phyloP scores from a whole-genome alignment of 345 rosid species.

The Excoecaria agallocha region DNA sequence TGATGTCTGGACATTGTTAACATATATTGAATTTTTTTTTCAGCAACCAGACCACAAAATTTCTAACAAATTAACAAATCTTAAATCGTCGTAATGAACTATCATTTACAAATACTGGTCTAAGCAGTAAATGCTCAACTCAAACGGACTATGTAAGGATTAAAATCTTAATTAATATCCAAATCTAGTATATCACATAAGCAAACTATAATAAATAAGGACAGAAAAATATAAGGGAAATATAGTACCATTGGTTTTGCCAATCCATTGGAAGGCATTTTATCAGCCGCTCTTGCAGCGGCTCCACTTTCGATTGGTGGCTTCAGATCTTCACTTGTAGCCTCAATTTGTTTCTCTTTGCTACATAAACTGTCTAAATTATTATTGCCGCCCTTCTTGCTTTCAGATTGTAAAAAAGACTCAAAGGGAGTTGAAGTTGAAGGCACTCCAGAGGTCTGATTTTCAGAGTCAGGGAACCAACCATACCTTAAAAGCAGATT shows the following conservation, averaged over 20 bases:
- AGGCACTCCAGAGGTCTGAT: constrained; percentile 23
- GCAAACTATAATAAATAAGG: not conserved
- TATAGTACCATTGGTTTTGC: constrained; percentile 42
- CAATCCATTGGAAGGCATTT: constrained; percentile 30
- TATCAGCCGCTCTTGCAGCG: constrained; percentile 28
- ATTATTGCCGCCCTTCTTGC: constrained; percentile 15
- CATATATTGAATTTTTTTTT: constrained; percentile 11
- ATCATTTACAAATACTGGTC: not conserved
- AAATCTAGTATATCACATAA: not conserved
- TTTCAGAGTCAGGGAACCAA: constrained; percentile 49
- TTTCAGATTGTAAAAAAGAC: constrained; percentile 35
- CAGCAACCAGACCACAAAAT: not conserved
- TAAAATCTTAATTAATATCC: not conserved
- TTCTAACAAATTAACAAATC: not conserved
- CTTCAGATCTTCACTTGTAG: constrained; percentile 26
- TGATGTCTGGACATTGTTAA: not conserved
- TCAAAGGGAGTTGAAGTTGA: constrained; percentile 32
- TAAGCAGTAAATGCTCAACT: constrained; percentile 2
- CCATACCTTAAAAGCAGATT: constrained; percentile 61
- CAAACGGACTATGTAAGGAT: not conserved
- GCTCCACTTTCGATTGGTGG: constrained; percentile 30
- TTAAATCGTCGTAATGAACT: not conserved
- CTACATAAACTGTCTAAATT: constrained; percentile 17
- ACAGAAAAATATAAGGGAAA: constrained; percentile 10
- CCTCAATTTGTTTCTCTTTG: constrained; percentile 25